Base-by-base conservation (phyloP, 2,329 filamentous ascomycete genomes). In the Tolypocladium album region DNA sequence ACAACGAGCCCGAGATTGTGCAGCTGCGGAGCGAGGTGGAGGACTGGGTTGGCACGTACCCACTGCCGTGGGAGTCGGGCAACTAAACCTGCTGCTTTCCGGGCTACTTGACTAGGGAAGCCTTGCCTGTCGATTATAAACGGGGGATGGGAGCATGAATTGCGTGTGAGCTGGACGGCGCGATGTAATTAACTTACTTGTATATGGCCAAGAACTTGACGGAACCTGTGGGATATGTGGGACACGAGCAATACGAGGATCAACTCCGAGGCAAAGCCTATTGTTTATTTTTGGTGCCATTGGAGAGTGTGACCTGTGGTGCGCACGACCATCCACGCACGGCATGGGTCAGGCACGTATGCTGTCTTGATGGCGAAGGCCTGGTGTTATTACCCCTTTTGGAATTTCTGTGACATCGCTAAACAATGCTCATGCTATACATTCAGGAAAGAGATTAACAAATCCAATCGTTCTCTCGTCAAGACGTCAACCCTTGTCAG, bases 31-130 rank as follows among this genome's bases (percentile, higher is more conserved):
- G 84, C 64, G 88, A 91, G 75, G 88, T 92, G n/a, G 83, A 86
- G 66, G 86, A 88, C 67, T 92, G 88, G 88, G 88, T 89, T 13
- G 84, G 87, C 58, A 89, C 87, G 1, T 90, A 90, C 69, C 82
- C 85, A 3, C 74, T 90, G 65, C 88, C 88, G 13, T 90, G 88
- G 88, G 79, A 83, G 58, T 70, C 75, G 55, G 67, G 67, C 31
- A 65, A 69, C 64, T 74, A 59, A 58, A 27, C 39, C 52, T 20
- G 3, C 27, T 2, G 47, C 20, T 24, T 31, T 7, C 1, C 24
- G 31, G 24, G 5, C 13, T 12, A 11, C 42, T 24, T 47, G 43
- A 47, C 43, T 15, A 15, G 11, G 43, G 11, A 24, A 24, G 22
- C n/a, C 3, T 52, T 15, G 11, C 9, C 3, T 52, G 27, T 52